Conservation (phyloP, 1,284 basidiomycete genomes). For the Athelia psychrophila region DNA sequence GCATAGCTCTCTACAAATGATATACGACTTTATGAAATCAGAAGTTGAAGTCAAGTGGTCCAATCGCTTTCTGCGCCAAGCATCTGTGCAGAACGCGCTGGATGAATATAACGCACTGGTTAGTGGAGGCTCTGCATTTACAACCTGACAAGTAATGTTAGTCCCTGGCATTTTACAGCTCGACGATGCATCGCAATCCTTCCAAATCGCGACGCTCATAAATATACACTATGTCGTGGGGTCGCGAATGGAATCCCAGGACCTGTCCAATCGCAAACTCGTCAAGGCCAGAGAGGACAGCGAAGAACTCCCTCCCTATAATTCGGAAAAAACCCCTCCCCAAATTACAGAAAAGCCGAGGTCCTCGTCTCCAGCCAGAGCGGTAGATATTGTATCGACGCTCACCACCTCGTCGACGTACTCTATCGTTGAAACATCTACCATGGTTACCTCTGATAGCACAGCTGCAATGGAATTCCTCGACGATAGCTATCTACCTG, state of each 20-base stretch:
- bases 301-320: too few species aligned
- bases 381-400: too few species aligned
- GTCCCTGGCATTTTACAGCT: slow-evolving; percentile 13
- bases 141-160: too few species aligned
- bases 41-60: slow-evolving; percentile 40
- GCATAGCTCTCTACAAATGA: slow-evolving; percentile 29
- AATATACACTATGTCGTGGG: slow-evolving; percentile 45
- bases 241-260: slow-evolving; percentile 1
- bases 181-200: slow-evolving; percentile 43
- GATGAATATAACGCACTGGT: slow-evolving; percentile 25
- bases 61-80: slow-evolving; percentile 37
- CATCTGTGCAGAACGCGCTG: slow-evolving; percentile 35
- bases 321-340: too few species aligned
- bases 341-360: too few species aligned
- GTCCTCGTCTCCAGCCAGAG: too few species aligned
- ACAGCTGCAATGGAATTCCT: slow-evolving; percentile 11
- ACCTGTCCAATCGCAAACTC: slow-evolving; percentile 3
- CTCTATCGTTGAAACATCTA: not conserved
- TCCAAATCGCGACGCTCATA: slow-evolving; percentile 50
- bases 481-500: slow-evolving; percentile 20
- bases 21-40: slow-evolving; percentile 37
- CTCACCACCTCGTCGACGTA: not conserved
- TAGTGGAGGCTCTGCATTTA: too few species aligned
- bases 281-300: too few species aligned
- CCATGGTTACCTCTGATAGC: slow-evolving; percentile 9